Base-by-base conservation (phyloP, 1,139 yeast genomes). In the Wickerhamiella infanticola region DNA sequence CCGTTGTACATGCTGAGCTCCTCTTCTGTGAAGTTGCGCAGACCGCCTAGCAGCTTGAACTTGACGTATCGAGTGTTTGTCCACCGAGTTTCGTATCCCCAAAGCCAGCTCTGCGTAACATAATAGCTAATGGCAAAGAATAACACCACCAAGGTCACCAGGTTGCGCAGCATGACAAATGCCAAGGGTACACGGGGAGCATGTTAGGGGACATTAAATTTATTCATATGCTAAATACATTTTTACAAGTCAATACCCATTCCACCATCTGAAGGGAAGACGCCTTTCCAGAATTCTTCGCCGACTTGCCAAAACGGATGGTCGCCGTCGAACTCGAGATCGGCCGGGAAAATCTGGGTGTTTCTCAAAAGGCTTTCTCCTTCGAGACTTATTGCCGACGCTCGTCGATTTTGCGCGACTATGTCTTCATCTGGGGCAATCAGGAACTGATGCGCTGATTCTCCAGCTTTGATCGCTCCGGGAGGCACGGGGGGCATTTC, bases 1-100 rank as follows among this genome's bases (percentile, higher is more conserved):
- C 94, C 94, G 53, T 78, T 66, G 57, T 67, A 79, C 7, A 53
- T 47, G 0, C 75, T 55, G 33, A 83, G 63, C 53, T 79, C 74
- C 0, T 62, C 63, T 3, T 70, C 61, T 0, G 80, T 70, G 43
- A 78, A 58, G 35, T 62, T 59, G 18, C 61, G 51, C 40, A 63
- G 57, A 25, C 53, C 53, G 33, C 46, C 47, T 18, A 52, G 40
- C 25, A 52, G 40, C 40, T 52, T 47, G 47, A 63, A 68, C 40
- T 52, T 49, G 41, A 70, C 54, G 54, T 68, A 79, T 4, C 68
- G 55, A 3, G 67, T 63, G 54, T 75, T 69, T n/a, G 72, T 53
- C 65, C 71, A 69, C 53, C 68, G 69, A 1, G 82, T 79, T 8
- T 68, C 58, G 53, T 73, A 70, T 9, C 66, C 67, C 68, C 68